Evolutionary conservation across 1,284 basidiomycete genomes (phyloP), one percentile per base, ranked within the genome.

Genomic region (Mycena sp.): DNA sequence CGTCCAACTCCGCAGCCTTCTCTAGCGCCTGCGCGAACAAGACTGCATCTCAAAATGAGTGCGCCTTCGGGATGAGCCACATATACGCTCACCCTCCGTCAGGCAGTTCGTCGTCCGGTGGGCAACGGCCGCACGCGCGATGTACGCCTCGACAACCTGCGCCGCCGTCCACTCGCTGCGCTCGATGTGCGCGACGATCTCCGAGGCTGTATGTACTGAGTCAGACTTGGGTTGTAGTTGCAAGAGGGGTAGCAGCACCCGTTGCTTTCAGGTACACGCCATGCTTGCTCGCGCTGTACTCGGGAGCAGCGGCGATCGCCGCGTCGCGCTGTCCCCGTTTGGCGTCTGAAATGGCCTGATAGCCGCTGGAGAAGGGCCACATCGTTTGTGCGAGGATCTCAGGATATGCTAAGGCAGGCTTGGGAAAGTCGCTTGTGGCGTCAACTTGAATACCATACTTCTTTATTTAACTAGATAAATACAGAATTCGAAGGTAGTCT

Each of bases 41-140:
- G 19, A 91, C 89, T 92, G 69, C 28, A 25, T 35, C 45, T 43
- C 26, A 38, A 28, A 28, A 54, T 25, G 11, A 17, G 4, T 23
- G 25, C 14, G 25, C 28, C 26, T 45, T n/a, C n/a, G n/a, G n/a
- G n/a, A n/a, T n/a, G n/a, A n/a, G n/a, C n/a, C 23, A 28, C 45
- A 65, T 70, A 65, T 30, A 6, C 14, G 43, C 68, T 35, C 58
- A 89, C 91, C 84, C 81, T 95, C 94, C 2, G 93, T 95, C 21
- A 94, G 69, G 73, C 90, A 92, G 71, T 95, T 95, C 9, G 88
- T 90, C 41, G 78, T 76, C 49, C 78, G 76, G 23, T 96, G 92
- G 1, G 91, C 89, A 29, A 82, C 73, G 1, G 79, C 83, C 1
- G 93, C 87, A 4, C 87, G 85, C 2, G 85, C 79, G 63, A 94